Evolutionary conservation across 2,329 filamentous ascomycete genomes (phyloP).

Genomic region (Fusarium xyrophilum): DNA sequence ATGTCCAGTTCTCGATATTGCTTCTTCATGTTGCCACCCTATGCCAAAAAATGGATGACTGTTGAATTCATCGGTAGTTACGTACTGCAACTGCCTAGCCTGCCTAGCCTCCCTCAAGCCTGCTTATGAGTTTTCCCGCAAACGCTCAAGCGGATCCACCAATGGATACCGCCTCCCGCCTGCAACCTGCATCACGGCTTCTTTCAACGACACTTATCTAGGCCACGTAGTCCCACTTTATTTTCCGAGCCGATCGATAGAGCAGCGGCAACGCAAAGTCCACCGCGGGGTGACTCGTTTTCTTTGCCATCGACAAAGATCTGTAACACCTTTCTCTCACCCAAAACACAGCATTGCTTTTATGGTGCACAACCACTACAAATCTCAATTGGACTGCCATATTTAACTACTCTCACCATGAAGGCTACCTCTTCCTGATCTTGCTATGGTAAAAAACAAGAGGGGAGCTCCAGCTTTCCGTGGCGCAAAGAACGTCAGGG

Average conservation of each 20-base stretch:
- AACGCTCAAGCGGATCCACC: neutral
- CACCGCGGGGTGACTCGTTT: slow-evolving; percentile 32
- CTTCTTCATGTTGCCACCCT: slow-evolving; percentile 9
- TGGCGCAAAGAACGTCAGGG: slow-evolving; percentile 30
- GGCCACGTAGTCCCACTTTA: neutral
- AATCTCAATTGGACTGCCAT: neutral
- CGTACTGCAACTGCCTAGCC: too few species aligned
- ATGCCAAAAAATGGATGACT: neutral
- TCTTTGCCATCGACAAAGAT: slow-evolving; percentile 21
- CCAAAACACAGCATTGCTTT: neutral
- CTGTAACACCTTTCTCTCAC: neutral
- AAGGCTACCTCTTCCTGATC: neutral
- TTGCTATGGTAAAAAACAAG: slow-evolving; percentile 38
- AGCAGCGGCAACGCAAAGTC: neutral
- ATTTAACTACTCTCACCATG: slow-evolving; percentile 14
- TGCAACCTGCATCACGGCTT: slow-evolving; percentile 3
- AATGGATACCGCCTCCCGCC: neutral
- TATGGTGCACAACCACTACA: neutral
- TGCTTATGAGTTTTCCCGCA: neutral
- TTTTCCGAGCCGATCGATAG: slow-evolving; percentile 18
- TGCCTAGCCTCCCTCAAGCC: neutral
- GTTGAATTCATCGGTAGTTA: neutral
- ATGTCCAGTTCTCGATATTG: neutral
- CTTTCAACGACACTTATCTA: slow-evolving; percentile 26
- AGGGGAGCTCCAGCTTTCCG: slow-evolving; percentile 31